Evolutionary conservation across 345 rosid genomes (phyloP), one percentile per base, ranked within the genome.

Genomic region (Syzygium jambos): DNA sequence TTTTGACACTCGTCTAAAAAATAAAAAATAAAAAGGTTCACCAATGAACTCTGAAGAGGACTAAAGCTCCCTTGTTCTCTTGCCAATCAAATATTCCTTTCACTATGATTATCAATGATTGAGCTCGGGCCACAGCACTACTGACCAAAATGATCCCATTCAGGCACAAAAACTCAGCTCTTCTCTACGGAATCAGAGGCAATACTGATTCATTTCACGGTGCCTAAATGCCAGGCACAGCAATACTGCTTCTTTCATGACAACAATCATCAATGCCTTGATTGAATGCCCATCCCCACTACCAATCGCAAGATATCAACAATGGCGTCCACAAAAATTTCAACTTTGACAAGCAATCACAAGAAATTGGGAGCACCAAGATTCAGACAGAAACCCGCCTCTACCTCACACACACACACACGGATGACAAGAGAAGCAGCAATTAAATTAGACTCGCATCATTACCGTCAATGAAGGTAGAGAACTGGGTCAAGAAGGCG

Each of bases 401-500:
- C 59, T 16, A 30, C n/a, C 3, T 13, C 22, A 22, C 59, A 9
- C 5, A 17, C 22, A 34, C 59, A 4, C 5, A 9, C n/a, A 5
- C 63, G 6, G 59, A 29, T 15, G 43, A 30, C 86, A 10, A 56
- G 59, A 84, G 41, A 29, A 30, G 51, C 27, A 56, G 86, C 43
- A n/a, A 83, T 51, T 38, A 68, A 68, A 34, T 57, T 22, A 2
- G 61, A 13, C 85, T 51, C 27, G 61, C 59, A 57, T 54, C 55
- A 83, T 85, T 88, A 96, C 99, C 99, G 92, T 98, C 99, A 85
- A 98, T 95, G 65, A 94, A 89, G 52, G 96, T 93, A 5, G 99
- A 98, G 89, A 98, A 95, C 85, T 95, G 98, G 85, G 87, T 94
- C 91, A 96, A 92, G 86, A 98, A 95, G 38, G 91, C 92, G 88